phyloP scores from a whole-genome alignment of 768 basidiomycete species.

The Lyophyllum atratum region DNA sequence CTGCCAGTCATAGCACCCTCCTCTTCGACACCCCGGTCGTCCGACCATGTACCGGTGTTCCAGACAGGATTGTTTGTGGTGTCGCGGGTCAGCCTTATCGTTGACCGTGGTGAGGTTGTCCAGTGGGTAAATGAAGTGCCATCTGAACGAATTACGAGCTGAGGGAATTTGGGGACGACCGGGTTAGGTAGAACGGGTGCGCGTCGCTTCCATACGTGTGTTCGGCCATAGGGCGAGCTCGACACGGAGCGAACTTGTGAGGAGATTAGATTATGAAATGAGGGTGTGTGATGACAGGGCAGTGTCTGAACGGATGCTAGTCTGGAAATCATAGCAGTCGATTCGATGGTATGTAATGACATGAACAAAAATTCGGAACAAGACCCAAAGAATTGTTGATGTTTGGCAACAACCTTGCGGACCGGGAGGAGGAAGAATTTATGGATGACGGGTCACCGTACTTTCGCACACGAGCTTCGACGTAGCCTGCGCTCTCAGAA shows the following conservation, averaged over 20 bases:
- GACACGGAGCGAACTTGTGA: conserved; percentile 48
- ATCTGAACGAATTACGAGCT: conserved; percentile 83
- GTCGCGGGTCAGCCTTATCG: conserved; percentile 80
- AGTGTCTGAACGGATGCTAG: background rate
- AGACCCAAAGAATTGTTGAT: background rate
- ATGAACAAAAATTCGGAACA: background rate
- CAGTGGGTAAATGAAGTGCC: conserved; percentile 87
- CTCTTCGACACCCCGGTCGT: conserved; percentile 58
- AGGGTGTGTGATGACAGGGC: background rate
- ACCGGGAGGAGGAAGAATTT: too few relatives aligned
- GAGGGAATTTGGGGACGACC: conserved; percentile 83
- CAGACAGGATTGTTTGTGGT: conserved; percentile 88
- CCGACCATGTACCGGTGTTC: conserved; percentile 64
- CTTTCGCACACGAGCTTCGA: too few relatives aligned
- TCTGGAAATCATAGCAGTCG: background rate
- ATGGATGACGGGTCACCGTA: too few relatives aligned
- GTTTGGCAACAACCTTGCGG: background rate
- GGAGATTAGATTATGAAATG: background rate
- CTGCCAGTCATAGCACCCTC: conserved; percentile 75
- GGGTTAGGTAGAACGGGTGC: conserved; percentile 75
- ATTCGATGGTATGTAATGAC: background rate
- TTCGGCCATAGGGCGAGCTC: conserved; percentile 78
- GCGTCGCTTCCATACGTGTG: conserved; percentile 80
- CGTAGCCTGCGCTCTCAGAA: too few relatives aligned
- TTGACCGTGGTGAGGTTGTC: conserved; percentile 83